Evolutionary conservation across 164 flowering plant species (phyloP).

Genomic region (Chimonanthus salicifolius): DNA sequence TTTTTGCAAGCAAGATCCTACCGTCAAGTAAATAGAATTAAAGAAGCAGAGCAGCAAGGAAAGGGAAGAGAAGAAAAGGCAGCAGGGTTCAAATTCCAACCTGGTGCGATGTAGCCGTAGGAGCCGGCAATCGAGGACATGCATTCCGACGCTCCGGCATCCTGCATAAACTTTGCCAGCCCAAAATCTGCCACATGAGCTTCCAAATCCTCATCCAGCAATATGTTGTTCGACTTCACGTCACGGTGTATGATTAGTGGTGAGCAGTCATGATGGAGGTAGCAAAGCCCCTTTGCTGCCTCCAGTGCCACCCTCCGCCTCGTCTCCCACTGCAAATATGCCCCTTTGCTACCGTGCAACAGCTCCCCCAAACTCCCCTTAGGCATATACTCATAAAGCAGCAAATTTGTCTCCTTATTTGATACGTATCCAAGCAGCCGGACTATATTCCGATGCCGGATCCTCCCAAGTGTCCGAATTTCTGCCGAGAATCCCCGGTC

Average conservation of each 20-base stretch:
- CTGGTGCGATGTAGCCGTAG: conserved; percentile 98
- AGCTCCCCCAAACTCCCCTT: conserved; percentile 91
- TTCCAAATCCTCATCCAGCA: conserved; percentile 70
- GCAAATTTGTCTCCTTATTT: conserved; percentile 67
- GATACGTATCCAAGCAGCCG: conserved; percentile 73
- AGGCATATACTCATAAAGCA: conserved; percentile 91
- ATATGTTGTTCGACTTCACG: conserved; percentile 80
- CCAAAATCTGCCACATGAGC: conserved; percentile 99
- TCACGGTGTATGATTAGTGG: conserved; percentile 87
- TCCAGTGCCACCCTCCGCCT: conserved; percentile 69
- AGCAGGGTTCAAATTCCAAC: conserved; percentile 23
- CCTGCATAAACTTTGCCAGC: conserved; percentile 80
- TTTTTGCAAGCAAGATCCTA: no score
- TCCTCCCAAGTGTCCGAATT: conserved; percentile 74
- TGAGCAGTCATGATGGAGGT: conserved; percentile 89
- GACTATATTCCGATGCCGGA: conserved; percentile 85
- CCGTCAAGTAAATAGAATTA: no score
- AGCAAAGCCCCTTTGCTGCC: conserved; percentile 83
- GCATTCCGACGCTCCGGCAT: conserved; percentile 74
- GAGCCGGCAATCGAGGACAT: conserved; percentile 97
- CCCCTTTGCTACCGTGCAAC: conserved; percentile 74
- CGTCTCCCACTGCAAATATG: conserved; percentile 71
- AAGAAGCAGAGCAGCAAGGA: no score
- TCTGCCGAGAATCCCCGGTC: conserved; percentile 91
- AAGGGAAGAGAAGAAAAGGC: no score